Evolutionary conservation across 345 rosid genomes (phyloP).

Genomic region (Syzygium grande): DNA sequence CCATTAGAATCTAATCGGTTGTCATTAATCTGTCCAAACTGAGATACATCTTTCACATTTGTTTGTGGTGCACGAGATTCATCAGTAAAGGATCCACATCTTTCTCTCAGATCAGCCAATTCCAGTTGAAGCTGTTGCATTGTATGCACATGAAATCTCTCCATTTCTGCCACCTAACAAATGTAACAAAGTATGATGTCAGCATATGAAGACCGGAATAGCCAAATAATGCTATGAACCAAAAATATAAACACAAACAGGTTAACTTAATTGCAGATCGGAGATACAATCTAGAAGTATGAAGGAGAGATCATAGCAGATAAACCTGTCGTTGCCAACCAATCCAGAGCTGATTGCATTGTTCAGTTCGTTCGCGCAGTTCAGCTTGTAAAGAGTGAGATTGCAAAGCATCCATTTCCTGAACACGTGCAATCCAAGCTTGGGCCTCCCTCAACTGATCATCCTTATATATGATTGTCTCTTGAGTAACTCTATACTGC

Average conservation of each 20-base stretch:
- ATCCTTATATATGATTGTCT: constrained; percentile 69
- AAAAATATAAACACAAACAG: background rate
- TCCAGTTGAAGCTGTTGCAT: constrained; percentile 86
- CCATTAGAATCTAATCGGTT: constrained; percentile 49
- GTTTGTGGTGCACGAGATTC: constrained; percentile 41
- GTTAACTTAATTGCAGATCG: background rate
- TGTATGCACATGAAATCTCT: constrained; percentile 73
- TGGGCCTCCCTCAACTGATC: constrained; percentile 80
- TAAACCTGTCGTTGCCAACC: constrained; percentile 95
- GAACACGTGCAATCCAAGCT: constrained; percentile 75
- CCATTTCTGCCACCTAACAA: constrained; percentile 80
- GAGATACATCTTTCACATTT: constrained; percentile 40
- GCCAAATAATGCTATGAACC: background rate
- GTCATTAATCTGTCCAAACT: constrained; percentile 43
- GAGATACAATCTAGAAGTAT: background rate
- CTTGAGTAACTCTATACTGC: constrained; percentile 91
- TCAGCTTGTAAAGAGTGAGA: constrained; percentile 77
- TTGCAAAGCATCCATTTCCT: constrained; percentile 84
- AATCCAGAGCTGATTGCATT: constrained; percentile 83
- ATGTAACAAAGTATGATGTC: constrained; percentile 4
- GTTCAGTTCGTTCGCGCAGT: constrained; percentile 79
- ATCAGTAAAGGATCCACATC: constrained; percentile 49
- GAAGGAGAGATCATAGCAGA: constrained; percentile 6
- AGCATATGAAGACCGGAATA: constrained; percentile 3
- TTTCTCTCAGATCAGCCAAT: constrained; percentile 68